Conservation (phyloP, 495 filamentous ascomycete species). For the Pseudomonodictys pantanalensis region DNA sequence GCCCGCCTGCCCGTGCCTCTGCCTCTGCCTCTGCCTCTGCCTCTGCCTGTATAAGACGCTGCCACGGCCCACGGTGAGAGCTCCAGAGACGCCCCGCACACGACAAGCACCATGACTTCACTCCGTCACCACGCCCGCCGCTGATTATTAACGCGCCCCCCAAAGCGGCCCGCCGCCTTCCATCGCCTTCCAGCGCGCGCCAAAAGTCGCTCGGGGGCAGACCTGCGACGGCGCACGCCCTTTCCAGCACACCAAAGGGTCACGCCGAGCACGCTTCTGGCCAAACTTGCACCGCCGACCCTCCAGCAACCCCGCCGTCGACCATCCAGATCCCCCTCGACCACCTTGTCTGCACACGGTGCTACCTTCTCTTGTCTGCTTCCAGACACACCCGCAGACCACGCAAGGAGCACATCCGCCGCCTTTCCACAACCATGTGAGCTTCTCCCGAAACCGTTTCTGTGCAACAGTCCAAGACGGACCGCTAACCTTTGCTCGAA, state of each 20-base stretch:
- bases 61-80: neutral
- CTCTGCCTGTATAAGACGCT: conserved; percentile 4
- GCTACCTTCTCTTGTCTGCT: conserved; percentile 26
- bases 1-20: neutral
- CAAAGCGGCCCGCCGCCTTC: conserved; percentile 14
- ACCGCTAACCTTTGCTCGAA: conserved; percentile 30
- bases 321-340: conserved; percentile 11
- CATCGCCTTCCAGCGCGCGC: conserved; percentile 17
- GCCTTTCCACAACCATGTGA: conserved; percentile 26
- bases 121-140: neutral
- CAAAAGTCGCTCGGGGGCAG: neutral
- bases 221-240: neutral
- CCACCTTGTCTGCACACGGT: conserved; percentile 25
- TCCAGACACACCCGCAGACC: conserved; percentile 35
- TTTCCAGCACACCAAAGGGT: conserved; percentile 1
- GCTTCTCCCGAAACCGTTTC: conserved; percentile 23
- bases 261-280: conserved; percentile 13
- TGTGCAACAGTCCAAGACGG: conserved; percentile 25
- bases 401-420: conserved; percentile 27
- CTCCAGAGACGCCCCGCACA: neutral
- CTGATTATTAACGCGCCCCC: conserved; percentile 29
- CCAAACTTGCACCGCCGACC: conserved; percentile 11
- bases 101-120: neutral
- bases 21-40: neutral
- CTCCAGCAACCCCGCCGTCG: conserved; percentile 7